Conservation (phyloP, 2,329 filamentous ascomycete genomes). For the Aureobasidium namibiae region DNA sequence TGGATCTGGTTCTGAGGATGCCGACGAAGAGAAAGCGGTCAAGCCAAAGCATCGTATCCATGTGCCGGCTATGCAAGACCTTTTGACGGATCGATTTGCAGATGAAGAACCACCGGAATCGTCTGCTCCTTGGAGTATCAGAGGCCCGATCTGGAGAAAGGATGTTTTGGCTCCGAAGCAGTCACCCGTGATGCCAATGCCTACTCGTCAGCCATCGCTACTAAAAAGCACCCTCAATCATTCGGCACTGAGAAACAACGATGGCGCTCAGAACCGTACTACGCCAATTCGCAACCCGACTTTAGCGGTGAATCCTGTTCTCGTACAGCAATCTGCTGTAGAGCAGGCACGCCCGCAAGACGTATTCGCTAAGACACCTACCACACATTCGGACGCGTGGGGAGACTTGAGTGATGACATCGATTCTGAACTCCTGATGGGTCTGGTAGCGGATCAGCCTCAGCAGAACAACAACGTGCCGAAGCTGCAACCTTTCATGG, state of each 20-base stretch:
- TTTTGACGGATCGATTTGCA: conserved; percentile 33
- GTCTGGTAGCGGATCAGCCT: not conserved
- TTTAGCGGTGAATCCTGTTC: not conserved
- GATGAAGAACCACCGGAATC: conserved; percentile 36
- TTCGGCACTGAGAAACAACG: not conserved
- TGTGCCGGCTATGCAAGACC: conserved; percentile 31
- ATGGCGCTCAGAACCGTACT: not conserved
- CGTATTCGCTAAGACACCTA: not conserved
- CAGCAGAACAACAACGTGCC: not conserved
- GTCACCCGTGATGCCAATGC: not conserved
- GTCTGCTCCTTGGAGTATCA: conserved; percentile 36
- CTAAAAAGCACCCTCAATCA: not conserved
- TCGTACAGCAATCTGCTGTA: not conserved
- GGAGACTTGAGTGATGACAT: conserved; percentile 5
- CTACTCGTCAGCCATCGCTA: conserved; percentile 4
- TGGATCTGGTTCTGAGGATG: conserved; percentile 3
- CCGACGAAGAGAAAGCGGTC: conserved; percentile 16
- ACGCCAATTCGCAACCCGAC: not conserved
- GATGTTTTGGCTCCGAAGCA: conserved; percentile 20
- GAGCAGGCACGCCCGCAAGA: not conserved
- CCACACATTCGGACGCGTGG: not conserved
- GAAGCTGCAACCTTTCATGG: not conserved
- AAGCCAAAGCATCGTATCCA: conserved; percentile 37
- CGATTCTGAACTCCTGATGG: conserved; percentile 3
- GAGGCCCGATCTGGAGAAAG: conserved; percentile 42